Conservation (phyloP, 345 rosid genomes). For the Ceriops tagal region DNA sequence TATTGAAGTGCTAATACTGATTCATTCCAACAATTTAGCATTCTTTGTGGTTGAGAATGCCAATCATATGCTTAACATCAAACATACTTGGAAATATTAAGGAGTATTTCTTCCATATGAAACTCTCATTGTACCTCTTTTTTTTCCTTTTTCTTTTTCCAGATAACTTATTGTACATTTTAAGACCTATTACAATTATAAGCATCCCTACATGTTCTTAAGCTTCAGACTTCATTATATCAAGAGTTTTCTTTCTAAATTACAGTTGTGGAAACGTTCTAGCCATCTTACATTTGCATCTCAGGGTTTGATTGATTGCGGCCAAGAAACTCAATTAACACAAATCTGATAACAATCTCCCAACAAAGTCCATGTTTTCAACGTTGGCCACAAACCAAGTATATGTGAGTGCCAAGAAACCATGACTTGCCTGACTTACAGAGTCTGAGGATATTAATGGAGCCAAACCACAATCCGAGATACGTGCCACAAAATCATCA, state of each 20-base stretch:
- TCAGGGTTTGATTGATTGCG: not conserved
- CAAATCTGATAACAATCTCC: conserved; percentile 4
- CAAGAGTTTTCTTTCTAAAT: not conserved
- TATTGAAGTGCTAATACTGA: no score
- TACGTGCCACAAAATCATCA: conserved; percentile 68
- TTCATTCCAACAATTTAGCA: no score
- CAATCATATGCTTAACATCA: no score
- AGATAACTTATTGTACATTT: no score
- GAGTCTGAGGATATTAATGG: conserved; percentile 77
- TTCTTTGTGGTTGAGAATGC: no score
- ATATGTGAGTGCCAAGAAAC: not conserved
- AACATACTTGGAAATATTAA: no score
- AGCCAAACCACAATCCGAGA: conserved; percentile 97
- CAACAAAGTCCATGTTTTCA: conserved; percentile 7
- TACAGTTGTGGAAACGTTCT: no score
- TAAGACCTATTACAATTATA: not conserved
- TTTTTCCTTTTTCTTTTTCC: no score
- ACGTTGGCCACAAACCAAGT: not conserved
- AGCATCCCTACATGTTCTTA: not conserved
- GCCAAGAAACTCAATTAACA: conserved; percentile 10
- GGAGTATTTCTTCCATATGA: no score
- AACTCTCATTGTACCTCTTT: no score
- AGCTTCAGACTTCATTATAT: not conserved
- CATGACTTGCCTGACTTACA: conserved; percentile 72
- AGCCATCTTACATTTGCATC: no score